Base-by-base conservation (phyloP, 225 moss, liverwort and hornwort species). In the Ulota crispa region DNA sequence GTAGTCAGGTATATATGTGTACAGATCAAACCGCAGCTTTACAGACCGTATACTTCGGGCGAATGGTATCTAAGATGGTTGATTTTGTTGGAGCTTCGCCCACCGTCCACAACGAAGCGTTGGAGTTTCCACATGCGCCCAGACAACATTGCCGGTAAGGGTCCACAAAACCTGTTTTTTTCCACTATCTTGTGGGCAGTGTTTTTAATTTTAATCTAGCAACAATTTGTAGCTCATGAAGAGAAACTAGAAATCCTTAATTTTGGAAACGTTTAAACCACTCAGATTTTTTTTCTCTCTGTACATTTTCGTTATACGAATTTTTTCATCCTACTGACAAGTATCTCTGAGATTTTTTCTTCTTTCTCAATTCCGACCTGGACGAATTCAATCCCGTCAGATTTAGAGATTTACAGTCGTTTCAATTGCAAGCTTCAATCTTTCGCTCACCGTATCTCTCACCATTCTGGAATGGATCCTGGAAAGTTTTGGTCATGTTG, bases 401-500 rank as follows among this genome's bases (percentile, higher is more conserved):
- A 24, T 73, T 42, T 23, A 28, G 30, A 56, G 36, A 26, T 54
- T 68, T 54, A n/a, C 30, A 66, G 34, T 43, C 34, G 7, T 78
- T 76, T 76, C 60, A 70, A 57, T 66, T 26, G 16, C 43, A 53
- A 72, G 19, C 30, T 53, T 50, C 30, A 19, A 59, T 36, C 45
- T 43, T 80, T 20, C 43, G 68, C 88, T 86, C 72, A 86, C 86
- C 90, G 11, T 90, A 88, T 59, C 82, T 77, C 0, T 82, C 72
- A 36, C 84, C 88, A 31, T 88, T 72, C 12, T 88, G 79, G 77
- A 90, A 88, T 1, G 86, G 84, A 72, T 88, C 86, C 57, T 82
- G 76, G 59, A 88, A 83, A 72, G 90, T 86, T 77, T 90, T 90
- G 23, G 88, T 90, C 86, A 88, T 86, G 86, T 90, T 82, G 79